These are phyloP conservation scores for Cardamine chenopodiifolia DNA, from an alignment of 345 rosid species.

Conservation along the genomic window DNA sequence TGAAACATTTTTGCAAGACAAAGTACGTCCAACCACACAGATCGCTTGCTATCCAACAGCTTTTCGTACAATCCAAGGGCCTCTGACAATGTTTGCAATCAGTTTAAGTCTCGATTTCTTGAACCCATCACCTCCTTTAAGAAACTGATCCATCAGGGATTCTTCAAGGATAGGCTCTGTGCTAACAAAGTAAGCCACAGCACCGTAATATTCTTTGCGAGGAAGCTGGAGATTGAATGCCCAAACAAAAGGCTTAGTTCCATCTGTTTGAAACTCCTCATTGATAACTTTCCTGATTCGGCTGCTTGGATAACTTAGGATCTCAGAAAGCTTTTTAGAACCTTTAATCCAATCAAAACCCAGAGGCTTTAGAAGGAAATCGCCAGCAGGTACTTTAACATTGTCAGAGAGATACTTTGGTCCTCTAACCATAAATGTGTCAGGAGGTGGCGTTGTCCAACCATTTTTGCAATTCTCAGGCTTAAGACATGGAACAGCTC, in stretches of 20 bases:
- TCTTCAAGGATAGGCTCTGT: conserved; percentile 68
- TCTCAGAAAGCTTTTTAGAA: conserved; percentile 58
- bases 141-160: conserved; percentile 69
- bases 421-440: conserved; percentile 83
- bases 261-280: conserved; percentile 53
- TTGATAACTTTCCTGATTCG: conserved; percentile 68
- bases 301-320: conserved; percentile 57
- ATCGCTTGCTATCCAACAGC: conserved; percentile 99
- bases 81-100: conserved; percentile 92
- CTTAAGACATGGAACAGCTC: conserved; percentile 75
- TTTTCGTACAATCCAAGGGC: conserved; percentile 95
- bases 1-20: conserved; percentile 61
- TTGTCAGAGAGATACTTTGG: conserved; percentile 73
- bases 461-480: conserved; percentile 66
- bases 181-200: conserved; percentile 77
- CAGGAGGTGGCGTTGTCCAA: conserved; percentile 87
- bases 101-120: conserved; percentile 82
- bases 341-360: conserved; percentile 94
- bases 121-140: conserved; percentile 75
- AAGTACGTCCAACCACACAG: conserved; percentile 85
- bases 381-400: conserved; percentile 74
- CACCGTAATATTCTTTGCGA: conserved; percentile 85
- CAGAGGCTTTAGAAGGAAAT: conserved; percentile 73
- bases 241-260: conserved; percentile 80
- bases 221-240: conserved; percentile 95